Base-by-base conservation (phyloP, 441 rosid genomes). In the Brassica balearica region DNA sequence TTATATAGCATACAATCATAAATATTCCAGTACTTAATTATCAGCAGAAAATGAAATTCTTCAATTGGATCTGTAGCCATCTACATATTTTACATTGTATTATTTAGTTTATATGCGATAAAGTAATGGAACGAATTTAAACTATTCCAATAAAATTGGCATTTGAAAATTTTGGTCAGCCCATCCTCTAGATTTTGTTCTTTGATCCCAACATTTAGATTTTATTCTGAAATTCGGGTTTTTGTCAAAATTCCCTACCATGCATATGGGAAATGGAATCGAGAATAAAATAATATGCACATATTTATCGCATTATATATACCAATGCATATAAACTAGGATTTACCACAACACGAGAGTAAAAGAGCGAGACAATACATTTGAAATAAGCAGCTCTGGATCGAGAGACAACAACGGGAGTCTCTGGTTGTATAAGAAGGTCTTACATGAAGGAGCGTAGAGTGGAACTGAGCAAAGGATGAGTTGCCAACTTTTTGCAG, bases 391-490 rank as follows among this genome's bases (percentile, higher is more conserved):
- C 20, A 73, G 69, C 53, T 71, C 12, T 15, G n/a, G 58, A 29
- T 55, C 20, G 67, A 70, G 58, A 71, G 41, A 32, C 23, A 23
- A 19, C 17, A 1, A 23, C 17, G 51, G 25, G 65, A 51, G 71
- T 74, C 55, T 74, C 66, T 25, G 10, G n/a, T 8, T 43, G 59
- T 80, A 70, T 80, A 41, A 70, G 53, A 69, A 59, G 63, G 79
- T 74, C 79, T 80, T 65, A 72, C 82, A 22, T 74, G 76, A 43
- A 74, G 22, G 58, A 69, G 29, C 74, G 43, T 19, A 69, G 79
- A 69, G 12, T 70, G 79, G 65, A 23, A 2, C 11, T 75, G 79
- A 80, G 76, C 82, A 79, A 80, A 80, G 70, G 79, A 80, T 80
- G 82, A 79, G 67, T 79, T 79, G 82, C 82, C 78, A 74, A 74